phyloP scores from a whole-genome alignment of 2,329 filamentous ascomycete species.

The Iodosphaeria phyllophila region DNA sequence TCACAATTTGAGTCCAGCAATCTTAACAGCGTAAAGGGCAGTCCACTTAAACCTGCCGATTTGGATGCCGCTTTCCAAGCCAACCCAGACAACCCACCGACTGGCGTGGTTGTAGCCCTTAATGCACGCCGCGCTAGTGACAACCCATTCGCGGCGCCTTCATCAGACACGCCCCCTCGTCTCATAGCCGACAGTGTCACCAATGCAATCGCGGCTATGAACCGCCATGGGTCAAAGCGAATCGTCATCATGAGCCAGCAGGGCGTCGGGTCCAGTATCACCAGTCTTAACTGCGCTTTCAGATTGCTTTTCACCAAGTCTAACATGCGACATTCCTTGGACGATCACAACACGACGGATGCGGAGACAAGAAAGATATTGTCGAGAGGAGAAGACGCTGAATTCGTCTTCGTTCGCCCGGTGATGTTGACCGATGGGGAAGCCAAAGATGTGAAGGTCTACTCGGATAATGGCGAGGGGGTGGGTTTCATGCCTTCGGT shows the following conservation, averaged over 20 bases:
- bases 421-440: conserved; percentile 21
- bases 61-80: conserved; percentile 17
- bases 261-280: conserved; percentile 26
- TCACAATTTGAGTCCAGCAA: conserved; percentile 8
- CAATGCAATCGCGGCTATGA: conserved; percentile 18
- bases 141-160: conserved; percentile 23
- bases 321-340: conserved; percentile 24
- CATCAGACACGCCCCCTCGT: conserved; percentile 19
- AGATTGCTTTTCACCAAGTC: conserved; percentile 23
- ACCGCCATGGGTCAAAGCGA: conserved; percentile 17
- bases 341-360: conserved; percentile 29
- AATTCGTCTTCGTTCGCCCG: conserved; percentile 25
- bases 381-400: conserved; percentile 14
- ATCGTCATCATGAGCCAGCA: conserved; percentile 30
- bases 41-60: conserved; percentile 16
- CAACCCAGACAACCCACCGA: conserved; percentile 5
- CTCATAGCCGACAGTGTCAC: conserved; percentile 25
- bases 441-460: conserved; percentile 16
- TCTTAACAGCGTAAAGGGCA: conserved; percentile 20
- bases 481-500: conserved; percentile 19
- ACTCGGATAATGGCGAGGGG: conserved; percentile 21
- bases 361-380: too few relatives aligned
- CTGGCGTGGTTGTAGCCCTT: conserved; percentile 28
- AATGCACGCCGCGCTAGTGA: conserved; percentile 24
- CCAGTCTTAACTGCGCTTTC: conserved; percentile 20